Conservation (phyloP, 1,139 yeast species). For the Debaryomyces udenii region DNA sequence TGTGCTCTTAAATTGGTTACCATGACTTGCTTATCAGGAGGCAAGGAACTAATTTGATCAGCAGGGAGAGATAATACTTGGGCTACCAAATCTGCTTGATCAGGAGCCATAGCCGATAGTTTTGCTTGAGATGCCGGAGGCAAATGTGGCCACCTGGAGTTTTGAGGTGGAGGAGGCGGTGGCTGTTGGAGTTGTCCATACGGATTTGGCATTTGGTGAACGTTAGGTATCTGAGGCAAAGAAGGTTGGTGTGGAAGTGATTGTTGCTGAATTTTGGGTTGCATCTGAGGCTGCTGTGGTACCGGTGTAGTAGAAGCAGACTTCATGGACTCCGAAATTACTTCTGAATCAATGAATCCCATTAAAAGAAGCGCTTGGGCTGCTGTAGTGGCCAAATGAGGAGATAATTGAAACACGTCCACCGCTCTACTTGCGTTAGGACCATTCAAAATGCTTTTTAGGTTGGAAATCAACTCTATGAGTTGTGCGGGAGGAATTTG, state of each 20-base stretch:
- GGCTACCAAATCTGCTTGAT: constrained; percentile 65
- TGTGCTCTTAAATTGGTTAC: constrained; percentile 61
- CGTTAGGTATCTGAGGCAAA: constrained; percentile 12
- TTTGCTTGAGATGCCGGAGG: constrained; percentile 53
- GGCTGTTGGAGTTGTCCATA: constrained; percentile 13
- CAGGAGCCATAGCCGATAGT: constrained; percentile 49
- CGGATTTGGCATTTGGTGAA: constrained; percentile 11
- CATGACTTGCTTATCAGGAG: constrained; percentile 62
- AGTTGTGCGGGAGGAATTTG: constrained; percentile 70
- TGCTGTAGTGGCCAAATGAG: constrained; percentile 63
- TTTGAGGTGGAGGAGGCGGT: constrained; percentile 21
- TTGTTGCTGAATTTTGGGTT: constrained; percentile 15
- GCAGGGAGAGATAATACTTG: constrained; percentile 63
- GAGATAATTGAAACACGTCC: constrained; percentile 57
- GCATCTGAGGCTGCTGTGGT: constrained; percentile 16
- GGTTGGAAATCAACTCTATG: constrained; percentile 64
- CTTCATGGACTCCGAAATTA: constrained; percentile 53
- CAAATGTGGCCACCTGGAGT: constrained; percentile 52
- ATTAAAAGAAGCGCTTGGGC: constrained; percentile 74
- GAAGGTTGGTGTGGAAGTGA: constrained; percentile 15
- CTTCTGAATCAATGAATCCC: constrained; percentile 73
- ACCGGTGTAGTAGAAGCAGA: constrained; percentile 31
- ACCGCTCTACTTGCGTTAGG: constrained; percentile 53
- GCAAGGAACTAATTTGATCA: constrained; percentile 57
- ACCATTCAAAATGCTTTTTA: constrained; percentile 55